These are phyloP conservation scores for Aspergillus sp. DNA, from an alignment of 2,329 filamentous ascomycete genomes.

Conservation along the genomic window DNA sequence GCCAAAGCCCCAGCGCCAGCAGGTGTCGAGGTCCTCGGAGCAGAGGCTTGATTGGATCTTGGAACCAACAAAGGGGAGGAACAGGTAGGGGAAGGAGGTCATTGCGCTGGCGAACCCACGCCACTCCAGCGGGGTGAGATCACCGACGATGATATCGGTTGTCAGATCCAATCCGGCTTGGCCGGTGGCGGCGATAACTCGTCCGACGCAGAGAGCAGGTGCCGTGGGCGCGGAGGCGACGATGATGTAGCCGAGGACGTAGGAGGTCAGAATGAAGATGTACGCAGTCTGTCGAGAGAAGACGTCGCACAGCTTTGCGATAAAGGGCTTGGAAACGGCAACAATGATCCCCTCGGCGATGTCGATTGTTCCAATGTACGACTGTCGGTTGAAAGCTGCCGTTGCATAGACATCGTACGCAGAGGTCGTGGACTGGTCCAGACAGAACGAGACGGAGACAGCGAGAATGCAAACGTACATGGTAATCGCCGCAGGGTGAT, in stretches of 20 bases:
- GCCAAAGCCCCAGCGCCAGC: conserved; percentile 66
- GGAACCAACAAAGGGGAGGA: conserved; percentile 49
- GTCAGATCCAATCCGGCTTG: neutral
- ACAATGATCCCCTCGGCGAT: conserved; percentile 18
- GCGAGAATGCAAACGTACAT: neutral
- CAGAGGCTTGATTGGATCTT: conserved; percentile 42
- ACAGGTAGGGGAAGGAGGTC: conserved; percentile 38
- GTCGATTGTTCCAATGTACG: conserved; percentile 16
- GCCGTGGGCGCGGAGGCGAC: conserved; percentile 26
- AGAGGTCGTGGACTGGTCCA: conserved; percentile 18
- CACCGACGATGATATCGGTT: neutral
- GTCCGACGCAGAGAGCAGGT: neutral
- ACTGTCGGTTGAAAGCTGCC: neutral
- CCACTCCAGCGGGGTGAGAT: conserved; percentile 33
- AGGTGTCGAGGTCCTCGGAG: conserved; percentile 37
- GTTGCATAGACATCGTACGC: conserved; percentile 18
- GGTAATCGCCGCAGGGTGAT: neutral
- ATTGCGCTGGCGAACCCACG: conserved; percentile 32
- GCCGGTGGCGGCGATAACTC: neutral
- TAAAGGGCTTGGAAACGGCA: conserved; percentile 20
- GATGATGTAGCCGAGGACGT: conserved; percentile 20
- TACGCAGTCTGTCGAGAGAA: conserved; percentile 17
- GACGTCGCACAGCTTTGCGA: conserved; percentile 18
- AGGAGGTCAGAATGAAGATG: conserved; percentile 6
- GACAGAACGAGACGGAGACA: neutral